Evolutionary conservation across 345 rosid species (phyloP).

Genomic region (Syzygium jambos): DNA sequence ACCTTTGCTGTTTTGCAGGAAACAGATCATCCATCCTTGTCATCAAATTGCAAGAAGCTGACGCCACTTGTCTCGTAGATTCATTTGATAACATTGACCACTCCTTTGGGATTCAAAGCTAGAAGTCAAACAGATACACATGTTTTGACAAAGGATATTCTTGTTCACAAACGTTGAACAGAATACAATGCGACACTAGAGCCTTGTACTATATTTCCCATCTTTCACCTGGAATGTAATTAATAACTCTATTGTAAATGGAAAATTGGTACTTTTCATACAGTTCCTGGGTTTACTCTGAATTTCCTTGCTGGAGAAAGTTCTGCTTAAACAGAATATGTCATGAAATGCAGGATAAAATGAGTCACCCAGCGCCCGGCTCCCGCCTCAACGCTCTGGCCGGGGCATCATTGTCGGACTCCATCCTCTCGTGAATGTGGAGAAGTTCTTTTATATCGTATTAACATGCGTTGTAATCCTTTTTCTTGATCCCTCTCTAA

Average conservation of each 20-base stretch:
- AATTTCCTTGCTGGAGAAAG: background rate
- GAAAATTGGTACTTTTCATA: background rate
- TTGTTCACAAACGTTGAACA: background rate
- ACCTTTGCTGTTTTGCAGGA: background rate
- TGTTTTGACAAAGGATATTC: background rate
- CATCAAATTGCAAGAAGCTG: background rate
- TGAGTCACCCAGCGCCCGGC: background rate
- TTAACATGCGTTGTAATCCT: too few species aligned
- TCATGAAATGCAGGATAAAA: background rate
- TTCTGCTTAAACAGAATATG: background rate
- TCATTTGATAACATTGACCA: background rate
- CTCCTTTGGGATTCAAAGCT: background rate
- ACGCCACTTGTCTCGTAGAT: background rate
- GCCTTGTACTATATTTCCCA: background rate
- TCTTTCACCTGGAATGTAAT: background rate
- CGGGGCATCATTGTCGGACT: background rate
- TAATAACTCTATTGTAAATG: background rate
- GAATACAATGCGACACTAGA: background rate
- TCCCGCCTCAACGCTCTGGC: background rate
- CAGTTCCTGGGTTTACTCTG: background rate
- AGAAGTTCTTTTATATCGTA: too few species aligned
- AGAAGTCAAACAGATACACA: background rate
- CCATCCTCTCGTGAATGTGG: too few species aligned
- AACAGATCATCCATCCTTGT: background rate
- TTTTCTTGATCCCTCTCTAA: too few species aligned